phyloP scores from a whole-genome alignment of 2,329 filamentous ascomycete genomes.

The Aureobasidium sp. region DNA sequence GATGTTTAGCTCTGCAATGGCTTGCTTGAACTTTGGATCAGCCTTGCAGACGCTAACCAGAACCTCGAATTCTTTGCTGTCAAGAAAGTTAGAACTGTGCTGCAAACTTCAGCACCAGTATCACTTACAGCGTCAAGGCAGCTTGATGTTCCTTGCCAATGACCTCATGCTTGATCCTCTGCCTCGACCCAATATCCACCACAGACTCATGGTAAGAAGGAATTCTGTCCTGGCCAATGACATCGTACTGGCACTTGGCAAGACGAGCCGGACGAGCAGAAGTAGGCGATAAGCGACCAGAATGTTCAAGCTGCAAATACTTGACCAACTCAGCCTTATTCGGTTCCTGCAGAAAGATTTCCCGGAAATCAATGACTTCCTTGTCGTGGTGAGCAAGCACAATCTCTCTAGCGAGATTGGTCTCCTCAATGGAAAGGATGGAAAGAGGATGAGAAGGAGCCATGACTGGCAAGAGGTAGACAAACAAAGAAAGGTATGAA shows the following conservation, averaged over 20 bases:
- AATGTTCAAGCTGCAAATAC: slow-evolving; percentile 28
- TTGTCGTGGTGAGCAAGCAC: slow-evolving; percentile 21
- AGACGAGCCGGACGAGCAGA: slow-evolving; percentile 34
- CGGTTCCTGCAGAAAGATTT: slow-evolving; percentile 29
- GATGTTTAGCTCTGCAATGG: slow-evolving; percentile 25
- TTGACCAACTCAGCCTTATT: slow-evolving; percentile 27
- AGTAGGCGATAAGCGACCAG: slow-evolving; percentile 20
- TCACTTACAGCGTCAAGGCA: slow-evolving; percentile 23
- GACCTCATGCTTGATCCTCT: slow-evolving; percentile 24
- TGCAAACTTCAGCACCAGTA: no score
- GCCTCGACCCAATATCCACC: slow-evolving; percentile 24
- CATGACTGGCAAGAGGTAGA: background rate
- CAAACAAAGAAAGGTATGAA: background rate
- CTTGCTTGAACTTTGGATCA: slow-evolving; percentile 32
- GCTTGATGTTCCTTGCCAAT: slow-evolving; percentile 26
- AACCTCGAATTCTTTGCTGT: slow-evolving; percentile 38
- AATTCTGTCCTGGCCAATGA: slow-evolving; percentile 45
- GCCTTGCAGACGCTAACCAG: slow-evolving; percentile 44
- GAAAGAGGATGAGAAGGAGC: slow-evolving; percentile 17
- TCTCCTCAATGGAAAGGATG: slow-evolving; percentile 22
- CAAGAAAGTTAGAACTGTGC: background rate
- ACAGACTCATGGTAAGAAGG: slow-evolving; percentile 50
- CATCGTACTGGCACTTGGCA: slow-evolving; percentile 51
- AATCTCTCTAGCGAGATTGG: slow-evolving; percentile 21
- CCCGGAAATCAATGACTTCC: slow-evolving; percentile 23